Percentiles rank a stretch among this genome's conserved stretches.
These are phyloP conservation scores for Ophiostoma piceae DNA, from an alignment of 2,329 filamentous ascomycete genomes.

Conservation along the genomic window DNA sequence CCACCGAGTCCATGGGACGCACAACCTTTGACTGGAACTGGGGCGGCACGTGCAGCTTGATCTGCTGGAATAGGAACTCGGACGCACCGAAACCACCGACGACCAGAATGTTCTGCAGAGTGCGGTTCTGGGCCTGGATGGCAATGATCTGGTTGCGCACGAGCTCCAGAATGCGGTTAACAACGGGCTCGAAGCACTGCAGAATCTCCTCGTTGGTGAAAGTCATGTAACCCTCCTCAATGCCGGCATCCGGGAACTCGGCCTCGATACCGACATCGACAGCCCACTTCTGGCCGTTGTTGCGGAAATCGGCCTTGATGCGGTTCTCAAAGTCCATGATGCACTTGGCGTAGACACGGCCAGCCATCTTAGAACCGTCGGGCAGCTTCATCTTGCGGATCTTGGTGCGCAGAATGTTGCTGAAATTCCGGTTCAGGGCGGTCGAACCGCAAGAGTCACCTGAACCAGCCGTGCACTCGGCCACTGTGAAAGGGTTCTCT, in stretches of 20 bases:
- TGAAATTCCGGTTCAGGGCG: constrained; percentile 94
- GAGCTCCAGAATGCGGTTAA: constrained; percentile 92
- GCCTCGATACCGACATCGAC: constrained; percentile 98
- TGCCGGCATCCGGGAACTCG: constrained; percentile 93
- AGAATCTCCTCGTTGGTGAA: constrained; percentile 99
- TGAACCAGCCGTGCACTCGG: constrained; percentile 93
- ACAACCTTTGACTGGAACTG: constrained; percentile 99
- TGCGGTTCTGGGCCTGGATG: constrained; percentile 93
- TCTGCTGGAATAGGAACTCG: constrained; percentile 98
- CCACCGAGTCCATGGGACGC: constrained; percentile 96
- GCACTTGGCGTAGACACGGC: constrained; percentile 96
- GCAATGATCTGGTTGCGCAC: constrained; percentile 98
- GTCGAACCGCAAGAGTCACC: constrained; percentile 98
- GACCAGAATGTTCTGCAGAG: constrained; percentile 91
- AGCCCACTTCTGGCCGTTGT: constrained; percentile 98
- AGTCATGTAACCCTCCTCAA: constrained; percentile 99
- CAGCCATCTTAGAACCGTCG: constrained; percentile 94
- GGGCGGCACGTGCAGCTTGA: constrained; percentile 95
- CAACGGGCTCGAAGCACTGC: constrained; percentile 97
- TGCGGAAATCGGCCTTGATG: constrained; percentile 99
- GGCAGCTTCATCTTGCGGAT: constrained; percentile 99
- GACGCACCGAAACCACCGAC: constrained; percentile 98
- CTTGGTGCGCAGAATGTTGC: constrained; percentile 94
- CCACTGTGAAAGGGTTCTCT: constrained; percentile 92
- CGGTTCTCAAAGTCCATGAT: constrained; percentile 99